Conservation (phyloP, 352 stramenopile species). For the Globisporangium camurandrum region DNA sequence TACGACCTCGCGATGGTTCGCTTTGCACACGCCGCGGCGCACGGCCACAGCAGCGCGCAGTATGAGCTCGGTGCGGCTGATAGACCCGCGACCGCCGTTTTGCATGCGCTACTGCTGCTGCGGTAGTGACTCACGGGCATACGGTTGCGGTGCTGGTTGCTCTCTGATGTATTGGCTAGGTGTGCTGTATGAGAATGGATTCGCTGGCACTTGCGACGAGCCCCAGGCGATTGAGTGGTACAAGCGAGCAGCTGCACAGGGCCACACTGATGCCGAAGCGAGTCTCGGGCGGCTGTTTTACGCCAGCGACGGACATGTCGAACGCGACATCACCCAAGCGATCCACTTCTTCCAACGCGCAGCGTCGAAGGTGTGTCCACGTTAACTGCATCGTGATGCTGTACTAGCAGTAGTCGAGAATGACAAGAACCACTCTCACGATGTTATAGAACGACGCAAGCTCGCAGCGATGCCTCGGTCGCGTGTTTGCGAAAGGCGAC, state of each 20-base stretch:
- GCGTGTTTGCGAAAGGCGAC: constrained; percentile 36
- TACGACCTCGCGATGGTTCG: constrained; percentile 30
- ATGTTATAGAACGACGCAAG: constrained; percentile 26
- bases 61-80: constrained; percentile 29
- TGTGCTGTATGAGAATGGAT: constrained; percentile 27
- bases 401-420: too few species aligned
- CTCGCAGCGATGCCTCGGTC: constrained; percentile 37
- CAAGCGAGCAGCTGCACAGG: constrained; percentile 38
- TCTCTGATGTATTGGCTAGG: constrained; percentile 6
- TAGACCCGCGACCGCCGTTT: background rate
- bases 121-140: background rate
- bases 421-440: too few species aligned
- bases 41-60: constrained; percentile 48
- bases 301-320: constrained; percentile 9
- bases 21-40: constrained; percentile 41
- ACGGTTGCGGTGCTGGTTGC: too few species aligned
- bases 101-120: background rate
- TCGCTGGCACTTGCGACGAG: constrained; percentile 11
- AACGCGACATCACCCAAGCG: constrained; percentile 33
- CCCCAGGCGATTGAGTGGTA: constrained; percentile 39
- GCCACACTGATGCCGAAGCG: constrained; percentile 37
- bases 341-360: constrained; percentile 66
- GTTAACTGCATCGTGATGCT: too few species aligned
- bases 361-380: constrained; percentile 33
- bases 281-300: constrained; percentile 41